Base-by-base conservation (phyloP, 1,139 yeast genomes). In the Pichia sp. region DNA sequence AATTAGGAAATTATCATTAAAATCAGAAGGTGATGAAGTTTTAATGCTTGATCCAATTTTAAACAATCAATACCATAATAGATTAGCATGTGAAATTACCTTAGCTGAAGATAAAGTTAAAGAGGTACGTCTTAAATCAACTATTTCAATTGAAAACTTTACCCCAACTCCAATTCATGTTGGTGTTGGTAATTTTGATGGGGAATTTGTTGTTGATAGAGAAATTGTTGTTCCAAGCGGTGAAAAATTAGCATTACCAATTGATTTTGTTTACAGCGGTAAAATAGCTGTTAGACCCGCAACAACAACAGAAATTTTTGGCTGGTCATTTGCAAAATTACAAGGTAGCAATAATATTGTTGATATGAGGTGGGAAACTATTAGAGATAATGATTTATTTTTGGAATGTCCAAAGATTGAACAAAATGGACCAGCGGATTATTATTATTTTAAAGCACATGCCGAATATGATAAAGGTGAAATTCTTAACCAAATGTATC, bases 21-120 rank as follows among this genome's bases (percentile, higher is more conserved):
- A 86, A 7, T 79, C 84, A 16, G 97, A 89, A 63, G 97, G 98
- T 3, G 96, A 90, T 61, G 83, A 86, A 34, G 67, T 91, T 18
- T 81, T 83, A 59, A 77, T 81, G 64, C 70, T 93, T 55, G 67
- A 74, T 5, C 96, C 97, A 0, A 75, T 85, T 1, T 66, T 77
- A 0, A 44, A 50, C 10, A 55, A 56, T 1, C 61, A 58, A 1
- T 80, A 85, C 30, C 95, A 88, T 61, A 86, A 81, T 60, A 73
- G 98, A 56, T 67, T 95, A 14, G 76, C 84, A 0, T 84, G 95
- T 60, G 90, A 87, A 46, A 79, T 90, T 30, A 70, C 68, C 10
- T 73, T 93, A 50, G 81, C 87, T 11, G 82, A 79, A 13, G 95
- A 89, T 60, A 85, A 86, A 59, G 85, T 91, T 29, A 95, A 95